A percentile compares a stretch with the other conserved stretches of the same genome.
These are phyloP conservation scores for Saturnispora silvae DNA, from an alignment of 805 yeast genomes.

Conservation along the genomic window DNA sequence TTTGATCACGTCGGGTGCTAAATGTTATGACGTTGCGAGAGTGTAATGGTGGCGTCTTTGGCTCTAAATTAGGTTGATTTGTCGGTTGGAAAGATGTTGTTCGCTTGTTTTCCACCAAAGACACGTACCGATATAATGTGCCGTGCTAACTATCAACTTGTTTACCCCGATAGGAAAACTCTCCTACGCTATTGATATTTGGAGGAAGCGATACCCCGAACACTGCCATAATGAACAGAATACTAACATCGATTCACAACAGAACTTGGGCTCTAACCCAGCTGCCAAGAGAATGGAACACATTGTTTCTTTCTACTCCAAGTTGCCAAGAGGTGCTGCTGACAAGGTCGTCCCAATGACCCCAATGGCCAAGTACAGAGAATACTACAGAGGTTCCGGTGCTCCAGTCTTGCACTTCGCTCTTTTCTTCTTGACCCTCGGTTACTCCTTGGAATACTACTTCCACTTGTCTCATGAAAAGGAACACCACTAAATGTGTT, in stretches of 20 bases:
- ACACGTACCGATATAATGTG: too few species aligned
- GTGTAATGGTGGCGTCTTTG: too few species aligned
- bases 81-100: too few species aligned
- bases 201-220: too few species aligned
- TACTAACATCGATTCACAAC: slow-evolving; percentile 10
- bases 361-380: slow-evolving; percentile 68
- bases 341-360: slow-evolving; percentile 61
- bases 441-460: slow-evolving; percentile 89
- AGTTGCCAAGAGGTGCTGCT: slow-evolving; percentile 89
- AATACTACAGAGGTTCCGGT: slow-evolving; percentile 76
- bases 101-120: too few species aligned
- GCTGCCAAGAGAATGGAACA: slow-evolving; percentile 94
- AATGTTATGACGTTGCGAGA: too few species aligned
- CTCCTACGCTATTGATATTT: too few species aligned
- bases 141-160: too few species aligned
- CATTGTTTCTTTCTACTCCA: slow-evolving; percentile 91
- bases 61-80: too few species aligned
- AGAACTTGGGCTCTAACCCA: slow-evolving; percentile 91
- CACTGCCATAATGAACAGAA: too few species aligned
- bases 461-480: slow-evolving; percentile 69
- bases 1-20: too few species aligned
- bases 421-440: slow-evolving; percentile 54
- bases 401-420: slow-evolving; percentile 75
- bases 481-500: slow-evolving; percentile 29
- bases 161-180: too few species aligned